Base-by-base conservation (phyloP, 495 filamentous ascomycete species). In the Saxophila tyrrhenica region DNA sequence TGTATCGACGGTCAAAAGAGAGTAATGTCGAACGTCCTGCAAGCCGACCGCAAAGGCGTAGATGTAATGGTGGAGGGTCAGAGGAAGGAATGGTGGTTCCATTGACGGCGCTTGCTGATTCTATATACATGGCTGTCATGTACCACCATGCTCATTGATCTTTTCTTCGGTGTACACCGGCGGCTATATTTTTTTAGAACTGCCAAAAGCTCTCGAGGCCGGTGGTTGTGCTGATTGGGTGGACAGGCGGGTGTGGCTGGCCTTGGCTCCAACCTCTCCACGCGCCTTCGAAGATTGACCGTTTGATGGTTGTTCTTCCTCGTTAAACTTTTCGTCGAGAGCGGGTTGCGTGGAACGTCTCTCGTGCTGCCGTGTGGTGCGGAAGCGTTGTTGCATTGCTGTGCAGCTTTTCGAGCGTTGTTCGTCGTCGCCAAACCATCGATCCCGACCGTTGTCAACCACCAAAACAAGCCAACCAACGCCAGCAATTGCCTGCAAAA, bases 111-210 rank as follows among this genome's bases (percentile, higher is more conserved):
- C 19, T 15, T 21, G 23, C 20, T 16, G 5, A 24, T 59, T 59
- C 56, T 59, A 59, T 59, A 59, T 59, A 55, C 56, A 59, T 55
- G 56, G 43, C 56, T 50, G 44, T 49, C 50, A 29, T 54, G 56
- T 51, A 25, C 51, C 16, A 49, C 50, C 16, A 46, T 39, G 19
- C 11, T 10, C 24, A 13, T 38, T n/a, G n/a, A n/a, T n/a, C n/a
- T n/a, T 24, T 19, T 24, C 47, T 2, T 22, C 10, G 45, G 42
- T n/a, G 56, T 39, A 49, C 32, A 23, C 39, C 51, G 56, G 56
- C 56, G 56, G 23, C 42, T 58, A 58, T 32, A 7, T 44, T 44
- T 21, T 48, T 20, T 35, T 48, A 48, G 45, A 48, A 48, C 49
- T 46, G 21, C 3, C 20, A 29, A 16, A 20, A 15, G 16, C 16